Evolutionary conservation across 2,329 filamentous ascomycete species (phyloP), one percentile per base, ranked within the genome.

Genomic region (Colletotrichum musicola): DNA sequence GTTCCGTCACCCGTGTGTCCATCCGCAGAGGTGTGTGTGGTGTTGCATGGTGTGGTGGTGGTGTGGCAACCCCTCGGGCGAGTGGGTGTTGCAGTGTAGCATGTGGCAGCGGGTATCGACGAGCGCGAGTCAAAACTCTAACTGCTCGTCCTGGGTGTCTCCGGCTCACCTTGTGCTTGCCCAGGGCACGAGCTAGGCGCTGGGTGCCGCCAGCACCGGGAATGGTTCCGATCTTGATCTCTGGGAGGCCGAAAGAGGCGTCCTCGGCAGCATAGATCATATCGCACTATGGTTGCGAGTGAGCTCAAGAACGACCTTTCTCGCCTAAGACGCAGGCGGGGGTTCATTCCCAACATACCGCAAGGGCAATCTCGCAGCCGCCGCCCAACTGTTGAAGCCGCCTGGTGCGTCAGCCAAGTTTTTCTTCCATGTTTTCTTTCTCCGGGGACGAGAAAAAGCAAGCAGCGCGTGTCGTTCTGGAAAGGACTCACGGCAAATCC

Each of bases 311-410:
- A 22, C 9, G 50, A 55, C 46, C 6, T n/a, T 16, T 40, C 27
- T 63, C 59, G 56, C 54, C 60, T 30, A 18, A 18, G 14, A 10
- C 49, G n/a, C 6, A 14, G 40, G 59, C 12, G 40, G 27, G 49
- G 27, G 6, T 1, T 25, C 22, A 30, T 50, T 22, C 54, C 30
- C 50, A 42, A 71, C 59, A 54, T 68, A 84, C 82, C 72, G 81
- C 81, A 35, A 86, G 76, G 4, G 83, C 83, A 49, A 86, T 74
- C 65, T 86, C 85, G 61, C 85, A 86, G 5, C 85, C 84, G 14
- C 84, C 84, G 35, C 84, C 84, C 35, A 86, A 79, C 83, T 61
- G 60, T 35, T 10, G 7, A 35, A 7, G 42, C 13, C 56, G 40
- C n/a, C 16, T 18, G 25, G 46, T 22, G 16, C 35, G 30, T 68